A percentile compares a stretch with the other conserved stretches of the same genome.
Conservation (phyloP, 192 early-diverging fungal species). For the Coemansia sp. region DNA sequence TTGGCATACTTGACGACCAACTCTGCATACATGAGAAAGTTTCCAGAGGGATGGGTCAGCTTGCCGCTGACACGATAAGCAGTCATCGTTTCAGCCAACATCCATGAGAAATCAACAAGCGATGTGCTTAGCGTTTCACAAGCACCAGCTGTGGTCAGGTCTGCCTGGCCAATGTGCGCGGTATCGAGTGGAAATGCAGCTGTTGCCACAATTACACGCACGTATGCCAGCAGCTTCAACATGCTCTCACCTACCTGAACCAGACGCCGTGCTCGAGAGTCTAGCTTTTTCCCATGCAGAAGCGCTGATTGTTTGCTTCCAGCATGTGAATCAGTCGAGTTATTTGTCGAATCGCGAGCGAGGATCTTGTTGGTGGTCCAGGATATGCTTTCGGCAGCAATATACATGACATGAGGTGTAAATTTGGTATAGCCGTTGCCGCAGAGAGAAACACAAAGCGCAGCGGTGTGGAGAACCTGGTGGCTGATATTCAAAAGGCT, state of each 20-base stretch:
- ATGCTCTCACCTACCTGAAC: conserved; percentile 31
- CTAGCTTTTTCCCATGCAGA: conserved; percentile 26
- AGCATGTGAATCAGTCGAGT: not conserved
- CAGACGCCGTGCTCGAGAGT: conserved; percentile 38
- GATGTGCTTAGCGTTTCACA: conserved; percentile 32
- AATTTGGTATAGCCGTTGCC: conserved; percentile 23
- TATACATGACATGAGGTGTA: conserved; percentile 33
- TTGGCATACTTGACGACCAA: conserved; percentile 33
- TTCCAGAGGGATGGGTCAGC: conserved; percentile 22
- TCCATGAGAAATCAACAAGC: conserved; percentile 46
- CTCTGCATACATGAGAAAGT: conserved; percentile 29
- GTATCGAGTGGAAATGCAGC: conserved; percentile 10
- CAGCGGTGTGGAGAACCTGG: conserved; percentile 33
- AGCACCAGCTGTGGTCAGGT: not conserved
- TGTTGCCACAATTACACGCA: conserved; percentile 14
- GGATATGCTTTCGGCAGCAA: conserved; percentile 30
- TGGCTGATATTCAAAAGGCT: conserved; percentile 20
- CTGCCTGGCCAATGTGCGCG: conserved; percentile 1
- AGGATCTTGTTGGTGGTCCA: conserved; percentile 31
- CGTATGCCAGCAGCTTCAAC: conserved; percentile 29
- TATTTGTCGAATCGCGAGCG: not conserved
- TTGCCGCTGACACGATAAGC: conserved; percentile 27
- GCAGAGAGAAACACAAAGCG: conserved; percentile 27
- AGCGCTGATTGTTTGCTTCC: not conserved
- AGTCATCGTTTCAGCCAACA: conserved; percentile 31